Percentiles rank a stretch among this genome's conserved stretches.
Conservation (phyloP, 2,329 filamentous ascomycete species). For the Albophoma yamanashiensis region DNA sequence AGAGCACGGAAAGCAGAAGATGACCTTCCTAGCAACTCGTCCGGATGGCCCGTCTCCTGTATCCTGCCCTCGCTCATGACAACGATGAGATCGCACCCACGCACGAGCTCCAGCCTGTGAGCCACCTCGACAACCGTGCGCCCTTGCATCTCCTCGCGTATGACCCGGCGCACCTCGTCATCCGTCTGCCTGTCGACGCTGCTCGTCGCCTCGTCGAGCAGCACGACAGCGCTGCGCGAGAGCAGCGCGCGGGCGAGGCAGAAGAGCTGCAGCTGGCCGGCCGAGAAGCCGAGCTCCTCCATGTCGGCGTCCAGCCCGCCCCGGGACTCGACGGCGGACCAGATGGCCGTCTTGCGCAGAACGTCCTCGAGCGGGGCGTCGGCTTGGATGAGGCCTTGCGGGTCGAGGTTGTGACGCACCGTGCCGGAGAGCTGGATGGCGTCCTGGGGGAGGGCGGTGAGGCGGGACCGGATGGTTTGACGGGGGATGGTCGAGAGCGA, state of each 20-base stretch:
- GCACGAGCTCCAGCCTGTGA: conserved; percentile 16
- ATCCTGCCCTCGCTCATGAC: conserved; percentile 17
- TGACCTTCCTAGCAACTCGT: conserved; percentile 10
- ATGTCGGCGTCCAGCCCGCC: conserved; percentile 16
- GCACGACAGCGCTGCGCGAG: conserved; percentile 12
- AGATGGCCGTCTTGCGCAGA: conserved; percentile 31
- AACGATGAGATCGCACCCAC: conserved; percentile 15
- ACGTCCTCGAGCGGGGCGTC: conserved; percentile 27
- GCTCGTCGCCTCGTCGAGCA: conserved; percentile 20
- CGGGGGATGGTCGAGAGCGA: conserved; percentile 29
- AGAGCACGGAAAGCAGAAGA: conserved; percentile 10
- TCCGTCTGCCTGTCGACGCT: conserved; percentile 19
- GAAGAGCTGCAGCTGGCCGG: conserved; percentile 37
- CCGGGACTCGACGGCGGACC: conserved; percentile 21
- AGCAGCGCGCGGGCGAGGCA: conserved; percentile 35
- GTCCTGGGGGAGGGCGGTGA: conserved; percentile 39
- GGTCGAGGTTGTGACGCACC: conserved; percentile 36
- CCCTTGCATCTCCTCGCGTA: conserved; percentile 10
- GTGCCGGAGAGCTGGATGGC: conserved; percentile 32
- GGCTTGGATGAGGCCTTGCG: conserved; percentile 16
- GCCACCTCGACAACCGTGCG: conserved; percentile 18
- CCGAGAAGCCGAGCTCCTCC: conserved; percentile 21
- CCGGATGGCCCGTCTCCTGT: conserved; percentile 13
- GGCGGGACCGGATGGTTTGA: conserved; percentile 27
- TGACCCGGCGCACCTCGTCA: conserved; percentile 10